Conservation (phyloP, 768 basidiomycete species). For the Wakefieldia striispora region DNA sequence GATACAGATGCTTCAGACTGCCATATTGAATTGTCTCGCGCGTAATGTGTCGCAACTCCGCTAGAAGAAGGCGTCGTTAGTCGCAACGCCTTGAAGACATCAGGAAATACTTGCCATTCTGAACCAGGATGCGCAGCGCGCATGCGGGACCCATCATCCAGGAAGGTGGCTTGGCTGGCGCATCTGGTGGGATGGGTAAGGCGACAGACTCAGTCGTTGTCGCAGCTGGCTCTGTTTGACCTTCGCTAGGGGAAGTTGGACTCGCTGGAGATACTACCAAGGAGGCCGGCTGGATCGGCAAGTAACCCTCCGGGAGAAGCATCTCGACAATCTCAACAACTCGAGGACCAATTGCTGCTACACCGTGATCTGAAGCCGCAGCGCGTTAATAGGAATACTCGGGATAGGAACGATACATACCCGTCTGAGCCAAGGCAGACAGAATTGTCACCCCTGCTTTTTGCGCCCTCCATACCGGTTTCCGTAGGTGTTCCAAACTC, state of each 20-base stretch:
- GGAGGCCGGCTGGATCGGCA: no score
- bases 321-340: constrained; percentile 16
- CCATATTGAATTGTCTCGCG: constrained; percentile 7
- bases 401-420: constrained; percentile 1
- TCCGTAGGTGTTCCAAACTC: constrained; percentile 5
- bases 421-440: no score
- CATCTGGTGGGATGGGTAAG: background rate
- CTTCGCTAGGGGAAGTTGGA: background rate
- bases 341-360: constrained; percentile 1
- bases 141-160: constrained; percentile 26
- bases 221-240: background rate
- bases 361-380: constrained; percentile 13
- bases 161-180: constrained; percentile 8
- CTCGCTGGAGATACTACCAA: no score
- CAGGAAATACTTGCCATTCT: constrained; percentile 4
- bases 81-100: background rate
- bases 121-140: constrained; percentile 20
- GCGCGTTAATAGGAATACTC: background rate
- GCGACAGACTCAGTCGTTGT: background rate
- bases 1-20: constrained; percentile 16
- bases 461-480: constrained; percentile 13
- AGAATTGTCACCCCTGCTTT: no score
- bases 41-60: constrained; percentile 2
- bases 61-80: constrained; percentile 7
- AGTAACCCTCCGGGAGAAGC: constrained; percentile 15